Base-by-base conservation (phyloP, 495 filamentous ascomycete genomes). In the Penicillium tannophilum region DNA sequence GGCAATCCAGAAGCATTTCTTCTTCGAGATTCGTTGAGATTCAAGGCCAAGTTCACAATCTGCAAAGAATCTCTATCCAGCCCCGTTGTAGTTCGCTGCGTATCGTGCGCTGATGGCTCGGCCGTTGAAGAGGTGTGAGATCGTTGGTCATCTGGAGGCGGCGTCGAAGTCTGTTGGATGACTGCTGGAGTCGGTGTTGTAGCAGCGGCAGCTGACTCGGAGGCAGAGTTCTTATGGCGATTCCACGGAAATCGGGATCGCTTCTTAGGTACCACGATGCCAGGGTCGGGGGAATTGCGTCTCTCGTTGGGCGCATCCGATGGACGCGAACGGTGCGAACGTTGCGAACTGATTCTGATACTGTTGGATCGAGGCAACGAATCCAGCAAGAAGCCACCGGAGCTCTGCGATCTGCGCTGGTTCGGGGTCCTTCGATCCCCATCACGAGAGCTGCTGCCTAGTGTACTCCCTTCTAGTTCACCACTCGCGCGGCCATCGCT, bases 21-120 rank as follows among this genome's bases (percentile, higher is more conserved):
- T 55, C 85, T 82, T 52, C 92, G 81, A 33, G 90, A 92, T 67
- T 96, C 90, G 75, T 89, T 96, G 50, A 97, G 73, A 65, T 88
- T 93, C 67, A 97, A 74, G 2, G 93, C 93, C 72, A 97, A 87
- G 64, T 89, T 92, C 39, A 97, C 90, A 57, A 97, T 93, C 70
- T 96, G 89, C 19, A 89, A 80, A 20, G 91, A 86, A 63, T 97
- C 91, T 17, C 83, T 75, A 72, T 92, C 89, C 46, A 89, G 64
- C 0, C 75, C 79, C 41, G 66, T 50, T 7, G 65, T 45, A 26
- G 63, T 45, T 47, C 63, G 66, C n/a, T 56, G 35, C 4, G 35
- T 12, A 36, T 58, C 47, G 17, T 57, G 58, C 7, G 57, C 57
- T 23, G 52, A 33, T 31, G 50, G 52, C 20, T 56, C 49, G 26